Evolutionary conservation across 495 filamentous ascomycete genomes (phyloP).

Genomic region (Penicillium nucicola): DNA sequence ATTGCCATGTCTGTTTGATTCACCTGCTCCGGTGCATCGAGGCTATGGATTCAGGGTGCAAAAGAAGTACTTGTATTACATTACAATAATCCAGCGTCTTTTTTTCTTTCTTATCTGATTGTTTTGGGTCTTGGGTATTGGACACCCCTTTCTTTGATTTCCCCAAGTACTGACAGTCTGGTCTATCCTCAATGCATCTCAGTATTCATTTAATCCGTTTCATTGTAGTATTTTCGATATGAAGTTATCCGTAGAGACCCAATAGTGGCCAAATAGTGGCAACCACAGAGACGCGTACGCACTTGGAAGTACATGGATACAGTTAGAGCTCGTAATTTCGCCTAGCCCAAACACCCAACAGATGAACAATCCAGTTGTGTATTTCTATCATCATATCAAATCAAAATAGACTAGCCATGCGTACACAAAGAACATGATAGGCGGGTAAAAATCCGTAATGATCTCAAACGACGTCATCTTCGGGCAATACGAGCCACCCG

Average conservation of each 20-base stretch:
- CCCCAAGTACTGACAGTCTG: conserved; percentile 12
- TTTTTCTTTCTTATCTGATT: conserved; percentile 12
- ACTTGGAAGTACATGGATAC: no score
- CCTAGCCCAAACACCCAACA: no score
- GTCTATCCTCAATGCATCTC: conserved; percentile 10
- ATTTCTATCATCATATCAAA: no score
- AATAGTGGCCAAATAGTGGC: no score
- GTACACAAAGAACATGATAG: not conserved
- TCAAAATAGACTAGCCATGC: no score
- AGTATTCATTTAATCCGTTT: not conserved
- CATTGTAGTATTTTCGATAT: no score
- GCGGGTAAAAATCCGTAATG: conserved; percentile 8
- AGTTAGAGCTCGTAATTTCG: no score
- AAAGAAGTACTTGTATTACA: conserved; percentile 30
- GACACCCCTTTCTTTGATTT: conserved; percentile 11
- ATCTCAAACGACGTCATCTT: conserved; percentile 9
- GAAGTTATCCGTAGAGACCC: no score
- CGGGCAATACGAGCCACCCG: not conserved
- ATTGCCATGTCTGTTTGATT: conserved; percentile 2
- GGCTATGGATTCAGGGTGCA: conserved; percentile 30
- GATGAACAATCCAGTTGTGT: no score
- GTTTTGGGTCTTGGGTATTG: conserved; percentile 10
- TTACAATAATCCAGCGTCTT: conserved; percentile 33
- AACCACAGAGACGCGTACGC: no score
- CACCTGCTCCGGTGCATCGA: conserved; percentile 26